Conservation (phyloP, 2,329 filamentous ascomycete genomes). For the Myriosclerotinia duriaeana region DNA sequence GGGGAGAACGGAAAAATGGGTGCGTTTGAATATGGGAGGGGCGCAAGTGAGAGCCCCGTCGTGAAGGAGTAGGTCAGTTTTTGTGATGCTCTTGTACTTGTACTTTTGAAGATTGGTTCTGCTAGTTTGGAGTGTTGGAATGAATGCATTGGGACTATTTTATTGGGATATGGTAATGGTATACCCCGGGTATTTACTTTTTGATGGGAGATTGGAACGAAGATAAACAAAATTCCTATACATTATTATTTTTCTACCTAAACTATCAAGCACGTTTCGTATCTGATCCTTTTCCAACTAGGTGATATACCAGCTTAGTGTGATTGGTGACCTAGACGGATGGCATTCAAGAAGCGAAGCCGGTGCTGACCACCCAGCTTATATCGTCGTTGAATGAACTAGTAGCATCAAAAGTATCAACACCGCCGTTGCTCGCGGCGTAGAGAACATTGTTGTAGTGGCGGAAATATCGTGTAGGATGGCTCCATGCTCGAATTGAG, state of each 20-base stretch:
- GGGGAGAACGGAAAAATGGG: conserved; percentile 18
- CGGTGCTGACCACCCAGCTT: conserved; percentile 49
- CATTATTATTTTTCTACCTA: not conserved
- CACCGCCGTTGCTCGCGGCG: conserved; percentile 54
- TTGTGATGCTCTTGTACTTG: not conserved
- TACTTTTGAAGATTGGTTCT: not conserved
- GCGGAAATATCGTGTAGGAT: conserved; percentile 58
- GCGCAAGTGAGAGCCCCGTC: conserved; percentile 4
- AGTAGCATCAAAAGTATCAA: conserved; percentile 53
- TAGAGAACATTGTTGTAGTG: conserved; percentile 52
- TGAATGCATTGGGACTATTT: conserved; percentile 1
- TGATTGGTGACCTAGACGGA: no score
- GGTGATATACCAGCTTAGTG: not conserved
- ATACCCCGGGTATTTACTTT: conserved; percentile 10
- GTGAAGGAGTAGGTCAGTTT: conserved; percentile 6
- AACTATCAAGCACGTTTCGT: not conserved
- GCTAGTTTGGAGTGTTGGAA: conserved; percentile 7
- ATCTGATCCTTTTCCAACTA: not conserved
- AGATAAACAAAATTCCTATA: not conserved
- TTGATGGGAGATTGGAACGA: not conserved
- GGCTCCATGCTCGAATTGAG: conserved; percentile 58
- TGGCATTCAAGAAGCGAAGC: conserved; percentile 47
- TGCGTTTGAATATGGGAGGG: conserved; percentile 1
- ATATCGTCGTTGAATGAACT: conserved; percentile 54
- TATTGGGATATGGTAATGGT: conserved; percentile 3